Evolutionary conservation across 805 yeast species (phyloP), one percentile per base, ranked within the genome.

Genomic region (Ogataea kodamae): DNA sequence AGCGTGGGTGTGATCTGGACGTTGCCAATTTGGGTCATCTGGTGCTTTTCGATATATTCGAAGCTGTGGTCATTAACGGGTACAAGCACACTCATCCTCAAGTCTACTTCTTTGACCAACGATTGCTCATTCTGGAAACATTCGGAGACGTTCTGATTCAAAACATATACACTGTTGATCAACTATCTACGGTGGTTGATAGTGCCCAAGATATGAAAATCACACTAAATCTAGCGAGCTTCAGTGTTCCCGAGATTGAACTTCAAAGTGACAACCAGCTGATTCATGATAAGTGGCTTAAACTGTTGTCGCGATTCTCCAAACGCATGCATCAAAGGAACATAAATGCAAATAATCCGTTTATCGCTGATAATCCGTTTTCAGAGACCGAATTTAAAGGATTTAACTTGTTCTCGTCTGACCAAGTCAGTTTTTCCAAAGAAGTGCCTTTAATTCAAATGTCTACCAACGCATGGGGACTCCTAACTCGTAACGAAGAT

Each of bases 391-490:
- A 33, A 12, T 37, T 32, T 10, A 30, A 18, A 11, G 18, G 22
- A 2, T 22, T 26, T n/a, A 30, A 21, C n/a, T 15, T 30, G 2
- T 32, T 27, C 12, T 25, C 28, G 22, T 29, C 35, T 22, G 33
- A 33, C 9, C 11, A 11, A 9, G 12, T 10, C 9, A 27, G 37
- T 12, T 37, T 46, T 14, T 33, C 48, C n/a, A 25, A 28, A 11
- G 38, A 43, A 14, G 30, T 61, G 6, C 63, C 72, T 4, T 43
- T 74, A 16, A 59, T 61, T 19, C 76, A 74, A 46, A 52, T 75
- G 40, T 69, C 81, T 1, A 61, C 70, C 1, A 76, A 68, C 42
- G 68, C 69, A 1, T 72, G 81, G 77, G 50, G 50, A 7, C 42
- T 69, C 7, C 47, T 73, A 6, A 52, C 62, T 6, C 54, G 50